Evolutionary conservation across 148 eudicot genomes (phyloP).

Genomic region (Gaultheria prostrata): DNA sequence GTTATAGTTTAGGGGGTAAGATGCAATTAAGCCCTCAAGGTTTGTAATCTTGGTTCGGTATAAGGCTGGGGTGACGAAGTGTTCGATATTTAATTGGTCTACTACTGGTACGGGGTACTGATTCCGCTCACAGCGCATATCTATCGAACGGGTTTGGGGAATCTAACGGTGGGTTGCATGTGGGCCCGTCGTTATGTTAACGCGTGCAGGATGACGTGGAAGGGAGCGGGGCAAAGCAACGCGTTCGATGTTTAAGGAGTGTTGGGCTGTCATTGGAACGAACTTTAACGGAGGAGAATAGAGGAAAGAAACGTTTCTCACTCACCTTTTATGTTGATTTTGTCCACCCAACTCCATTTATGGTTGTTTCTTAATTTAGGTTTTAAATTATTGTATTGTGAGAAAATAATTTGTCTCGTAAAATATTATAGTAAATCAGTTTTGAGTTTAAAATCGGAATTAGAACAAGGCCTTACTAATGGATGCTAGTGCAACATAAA

Average conservation of each 20-base stretch:
- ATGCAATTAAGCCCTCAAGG: not conserved
- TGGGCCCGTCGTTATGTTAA: not conserved
- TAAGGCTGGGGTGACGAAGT: not conserved
- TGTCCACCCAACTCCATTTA: too few relatives aligned
- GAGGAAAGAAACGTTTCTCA: not conserved
- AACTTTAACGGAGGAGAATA: not conserved
- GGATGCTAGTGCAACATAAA: too few relatives aligned
- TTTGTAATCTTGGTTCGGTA: not conserved
- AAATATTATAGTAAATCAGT: too few relatives aligned
- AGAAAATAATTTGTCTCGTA: too few relatives aligned
- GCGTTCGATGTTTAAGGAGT: not conserved
- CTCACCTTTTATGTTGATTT: not conserved
- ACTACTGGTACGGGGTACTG: not conserved
- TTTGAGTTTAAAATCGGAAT: too few relatives aligned
- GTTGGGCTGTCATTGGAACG: not conserved
- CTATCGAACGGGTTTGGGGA: not conserved
- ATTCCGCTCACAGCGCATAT: not conserved
- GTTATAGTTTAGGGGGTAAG: not conserved
- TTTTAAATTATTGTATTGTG: too few relatives aligned
- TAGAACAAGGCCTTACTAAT: too few relatives aligned
- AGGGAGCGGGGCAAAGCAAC: not conserved
- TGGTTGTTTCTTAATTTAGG: too few relatives aligned
- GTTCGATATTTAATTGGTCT: conserved; percentile 14
- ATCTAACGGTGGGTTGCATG: conserved; percentile 2
- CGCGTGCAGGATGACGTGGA: conserved; percentile 3